Conservation (phyloP, 805 yeast species). For the Cyberlindnera nakhonratchasimensis region DNA sequence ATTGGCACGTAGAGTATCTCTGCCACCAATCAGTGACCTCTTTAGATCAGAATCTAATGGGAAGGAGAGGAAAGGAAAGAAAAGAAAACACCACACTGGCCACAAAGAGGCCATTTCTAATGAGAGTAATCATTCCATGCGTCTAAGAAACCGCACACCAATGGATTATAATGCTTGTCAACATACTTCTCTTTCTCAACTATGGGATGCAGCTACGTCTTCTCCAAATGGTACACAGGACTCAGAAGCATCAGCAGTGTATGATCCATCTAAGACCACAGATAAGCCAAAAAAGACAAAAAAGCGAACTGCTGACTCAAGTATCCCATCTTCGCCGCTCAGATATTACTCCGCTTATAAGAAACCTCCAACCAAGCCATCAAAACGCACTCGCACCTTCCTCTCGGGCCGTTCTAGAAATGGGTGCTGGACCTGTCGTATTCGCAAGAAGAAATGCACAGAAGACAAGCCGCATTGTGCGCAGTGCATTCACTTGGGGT, state of each 20-base stretch:
- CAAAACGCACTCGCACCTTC: slow-evolving; percentile 1
- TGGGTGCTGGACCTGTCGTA: slow-evolving; percentile 80
- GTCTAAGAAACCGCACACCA: slow-evolving; percentile 2
- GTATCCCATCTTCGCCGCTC: not conserved
- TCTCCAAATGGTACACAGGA: not conserved
- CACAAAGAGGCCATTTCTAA: not conserved
- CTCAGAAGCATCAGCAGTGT: not conserved
- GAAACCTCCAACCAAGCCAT: slow-evolving; percentile 2
- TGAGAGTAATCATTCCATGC: not conserved
- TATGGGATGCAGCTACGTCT: not conserved
- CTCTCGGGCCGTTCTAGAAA: slow-evolving; percentile 42
- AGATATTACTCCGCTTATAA: not conserved
- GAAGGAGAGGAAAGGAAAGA: not conserved
- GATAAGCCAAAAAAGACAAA: not conserved
- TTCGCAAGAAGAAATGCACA: slow-evolving; percentile 70
- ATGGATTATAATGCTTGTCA: not conserved
- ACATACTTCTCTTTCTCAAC: slow-evolving; percentile 5
- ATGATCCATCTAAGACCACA: not conserved
- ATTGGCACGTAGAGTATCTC: not conserved
- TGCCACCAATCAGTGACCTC: not conserved
- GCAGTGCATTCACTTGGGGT: slow-evolving; percentile 53
- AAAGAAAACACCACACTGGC: not conserved
- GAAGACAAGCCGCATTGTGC: slow-evolving; percentile 59
- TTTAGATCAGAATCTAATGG: not conserved
- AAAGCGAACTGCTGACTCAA: not conserved